Percentiles rank a stretch among this genome's conserved stretches.
These are phyloP conservation scores for Naganishia antarctica DNA, from an alignment of 768 basidiomycete species.

Conservation along the genomic window DNA sequence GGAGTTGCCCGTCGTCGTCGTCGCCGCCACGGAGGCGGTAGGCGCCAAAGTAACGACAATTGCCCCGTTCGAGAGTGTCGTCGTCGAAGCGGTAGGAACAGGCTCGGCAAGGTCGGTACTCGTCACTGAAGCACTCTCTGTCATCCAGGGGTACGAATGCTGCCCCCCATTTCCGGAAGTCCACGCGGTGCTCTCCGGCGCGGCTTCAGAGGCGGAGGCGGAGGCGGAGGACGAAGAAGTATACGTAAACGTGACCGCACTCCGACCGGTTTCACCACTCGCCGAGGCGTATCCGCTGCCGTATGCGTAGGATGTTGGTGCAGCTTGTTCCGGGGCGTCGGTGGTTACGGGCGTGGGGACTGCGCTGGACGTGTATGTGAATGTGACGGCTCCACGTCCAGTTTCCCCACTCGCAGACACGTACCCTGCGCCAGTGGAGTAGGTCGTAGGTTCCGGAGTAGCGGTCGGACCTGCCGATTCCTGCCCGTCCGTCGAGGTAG, in stretches of 20 bases:
- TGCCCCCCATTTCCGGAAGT: slow-evolving; percentile 22
- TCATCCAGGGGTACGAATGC: slow-evolving; percentile 26
- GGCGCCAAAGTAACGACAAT: slow-evolving; percentile 6
- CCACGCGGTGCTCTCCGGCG: slow-evolving; percentile 14
- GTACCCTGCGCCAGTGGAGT: slow-evolving; percentile 13
- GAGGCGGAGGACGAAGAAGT: not conserved
- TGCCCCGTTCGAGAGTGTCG: slow-evolving; percentile 15
- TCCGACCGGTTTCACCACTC: slow-evolving; percentile 10
- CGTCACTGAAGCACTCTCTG: not conserved
- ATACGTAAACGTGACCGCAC: slow-evolving; percentile 8
- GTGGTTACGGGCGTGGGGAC: not conserved
- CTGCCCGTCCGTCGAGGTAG: not conserved
- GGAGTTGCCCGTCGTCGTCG: slow-evolving; percentile 15
- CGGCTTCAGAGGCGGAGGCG: not conserved
- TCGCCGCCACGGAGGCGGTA: not conserved
- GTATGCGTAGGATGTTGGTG: slow-evolving; percentile 1
- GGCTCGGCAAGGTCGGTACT: not conserved
- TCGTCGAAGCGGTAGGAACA: not conserved
- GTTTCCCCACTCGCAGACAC: slow-evolving; percentile 4
- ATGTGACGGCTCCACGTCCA: slow-evolving; percentile 24
- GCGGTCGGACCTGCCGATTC: too few relatives aligned
- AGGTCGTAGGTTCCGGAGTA: not conserved
- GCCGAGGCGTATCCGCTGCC: slow-evolving; percentile 6
- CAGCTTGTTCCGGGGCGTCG: not conserved
- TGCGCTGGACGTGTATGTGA: slow-evolving; percentile 17